Conservation (phyloP, 176 grass and related monocot genomes). For the Saccharum spontaneum region DNA sequence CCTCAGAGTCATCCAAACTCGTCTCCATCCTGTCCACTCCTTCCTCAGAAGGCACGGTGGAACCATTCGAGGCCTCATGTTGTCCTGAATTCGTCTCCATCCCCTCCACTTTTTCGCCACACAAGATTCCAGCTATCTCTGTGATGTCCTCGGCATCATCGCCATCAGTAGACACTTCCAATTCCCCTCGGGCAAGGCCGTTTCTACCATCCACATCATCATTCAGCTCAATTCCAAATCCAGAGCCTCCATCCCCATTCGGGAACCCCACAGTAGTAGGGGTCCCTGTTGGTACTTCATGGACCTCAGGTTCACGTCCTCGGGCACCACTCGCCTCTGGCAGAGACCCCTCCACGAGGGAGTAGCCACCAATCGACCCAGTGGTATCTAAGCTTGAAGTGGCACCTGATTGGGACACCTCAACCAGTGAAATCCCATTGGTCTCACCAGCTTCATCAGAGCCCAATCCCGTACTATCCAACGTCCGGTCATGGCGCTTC, state of each 20-base stretch:
- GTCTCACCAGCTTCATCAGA: slow-evolving; percentile 30
- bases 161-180: slow-evolving; percentile 16
- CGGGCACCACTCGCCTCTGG: slow-evolving; percentile 3
- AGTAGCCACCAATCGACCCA: neutral
- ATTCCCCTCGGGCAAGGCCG: slow-evolving; percentile 11
- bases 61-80: slow-evolving; percentile 28
- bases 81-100: neutral
- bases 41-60: slow-evolving; percentile 19
- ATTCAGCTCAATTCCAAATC: slow-evolving; percentile 2
- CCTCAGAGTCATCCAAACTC: slow-evolving; percentile 54
- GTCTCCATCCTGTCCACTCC: slow-evolving; percentile 46
- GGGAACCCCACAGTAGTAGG: neutral
- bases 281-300: neutral
- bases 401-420: slow-evolving; percentile 42
- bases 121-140: slow-evolving; percentile 16
- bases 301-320: neutral
- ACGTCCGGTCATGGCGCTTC: neutral
- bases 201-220: slow-evolving; percentile 14
- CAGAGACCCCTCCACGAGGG: neutral
- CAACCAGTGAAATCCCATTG: slow-evolving; percentile 28
- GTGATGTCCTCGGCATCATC: neutral
- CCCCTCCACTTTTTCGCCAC: slow-evolving; percentile 3
- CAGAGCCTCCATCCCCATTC: slow-evolving; percentile 5
- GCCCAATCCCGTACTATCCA: neutral
- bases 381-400: slow-evolving; percentile 33